These are phyloP conservation scores for Zymoseptoria brevis DNA, from an alignment of 2,329 filamentous ascomycete species.

Conservation along the genomic window DNA sequence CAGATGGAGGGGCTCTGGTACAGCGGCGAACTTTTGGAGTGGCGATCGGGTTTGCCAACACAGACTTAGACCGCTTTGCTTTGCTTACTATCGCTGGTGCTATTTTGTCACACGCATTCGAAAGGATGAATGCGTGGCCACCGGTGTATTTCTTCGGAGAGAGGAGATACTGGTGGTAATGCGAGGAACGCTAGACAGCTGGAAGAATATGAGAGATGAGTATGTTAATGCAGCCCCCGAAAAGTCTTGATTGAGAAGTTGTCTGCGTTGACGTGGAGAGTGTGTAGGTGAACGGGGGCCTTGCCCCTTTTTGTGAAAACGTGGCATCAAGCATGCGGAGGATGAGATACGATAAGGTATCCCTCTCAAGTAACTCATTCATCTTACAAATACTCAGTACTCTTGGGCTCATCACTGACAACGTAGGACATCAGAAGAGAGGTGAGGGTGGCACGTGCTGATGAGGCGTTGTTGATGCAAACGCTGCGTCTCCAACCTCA, in stretches of 20 bases:
- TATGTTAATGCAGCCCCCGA: conserved; percentile 1
- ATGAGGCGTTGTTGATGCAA: no score
- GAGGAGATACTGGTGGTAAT: conserved; percentile 4
- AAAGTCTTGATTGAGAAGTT: background rate
- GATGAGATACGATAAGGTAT: no score
- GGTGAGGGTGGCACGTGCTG: no score
- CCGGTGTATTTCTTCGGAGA: conserved; percentile 1
- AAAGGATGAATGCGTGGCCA: background rate
- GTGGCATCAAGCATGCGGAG: background rate
- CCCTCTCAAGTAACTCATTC: no score
- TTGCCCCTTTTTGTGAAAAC: background rate
- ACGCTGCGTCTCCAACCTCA: no score
- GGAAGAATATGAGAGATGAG: conserved; percentile 10
- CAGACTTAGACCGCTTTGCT: conserved; percentile 2
- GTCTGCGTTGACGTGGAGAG: background rate
- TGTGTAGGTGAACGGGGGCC: background rate
- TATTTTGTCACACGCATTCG: background rate
- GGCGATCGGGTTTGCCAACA: conserved; percentile 2
- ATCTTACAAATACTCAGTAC: no score
- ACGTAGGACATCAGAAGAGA: no score
- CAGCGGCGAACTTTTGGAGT: background rate
- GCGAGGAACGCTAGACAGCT: conserved; percentile 7
- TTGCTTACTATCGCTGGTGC: background rate
- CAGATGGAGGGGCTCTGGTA: background rate
- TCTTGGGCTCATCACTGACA: no score